Base-by-base conservation (phyloP, 805 yeast genomes). In the Starmerella stigmatis region DNA sequence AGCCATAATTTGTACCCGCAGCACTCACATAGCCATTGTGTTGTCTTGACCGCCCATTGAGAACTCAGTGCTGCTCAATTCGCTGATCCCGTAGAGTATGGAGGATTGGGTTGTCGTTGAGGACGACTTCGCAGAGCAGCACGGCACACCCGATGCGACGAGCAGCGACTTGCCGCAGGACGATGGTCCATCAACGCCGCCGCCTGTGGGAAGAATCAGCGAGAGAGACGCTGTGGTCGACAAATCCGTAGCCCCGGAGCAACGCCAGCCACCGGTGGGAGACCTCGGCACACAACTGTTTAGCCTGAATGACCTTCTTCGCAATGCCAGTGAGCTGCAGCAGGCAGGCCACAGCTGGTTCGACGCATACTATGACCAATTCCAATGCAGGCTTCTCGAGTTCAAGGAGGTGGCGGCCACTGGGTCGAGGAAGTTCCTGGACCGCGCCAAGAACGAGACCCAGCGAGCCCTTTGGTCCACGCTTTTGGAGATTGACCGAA, bases 351-450 rank as follows among this genome's bases (percentile, higher is more conserved):
- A 13, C 20, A 19, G 27, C 5, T 12, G 33, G 12, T 41, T 33
- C 28, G 41, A 29, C 16, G 20, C 32, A 5, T 38, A 43, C 21
- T 9, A 17, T 2, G 31, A 21, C 10, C 16, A 19, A 12, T 12
- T 43, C 11, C 39, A 43, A 17, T 9, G 31, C 13, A 35, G 22
- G 13, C 22, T 35, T 9, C 12, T 12, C n/a, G 41, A 29, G 12
- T 29, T 43, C 31, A 19, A 23, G 17, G 46, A 43, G 16, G 40
- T 22, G 17, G 45, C 45, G 22, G 35, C 41, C 6, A 36, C 17
- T 11, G 23, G 34, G 25, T 43, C 46, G 4, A 17, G 20, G 11
- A 30, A 36, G 36, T 30, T 31, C 5, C 19, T 43, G 8, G 41
- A 36, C 4, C 28, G 36, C 8, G 46, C 46, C n/a, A 28, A 22